Base-by-base conservation (phyloP, 148 eudicot species). In the Vaccinium darrowii region DNA sequence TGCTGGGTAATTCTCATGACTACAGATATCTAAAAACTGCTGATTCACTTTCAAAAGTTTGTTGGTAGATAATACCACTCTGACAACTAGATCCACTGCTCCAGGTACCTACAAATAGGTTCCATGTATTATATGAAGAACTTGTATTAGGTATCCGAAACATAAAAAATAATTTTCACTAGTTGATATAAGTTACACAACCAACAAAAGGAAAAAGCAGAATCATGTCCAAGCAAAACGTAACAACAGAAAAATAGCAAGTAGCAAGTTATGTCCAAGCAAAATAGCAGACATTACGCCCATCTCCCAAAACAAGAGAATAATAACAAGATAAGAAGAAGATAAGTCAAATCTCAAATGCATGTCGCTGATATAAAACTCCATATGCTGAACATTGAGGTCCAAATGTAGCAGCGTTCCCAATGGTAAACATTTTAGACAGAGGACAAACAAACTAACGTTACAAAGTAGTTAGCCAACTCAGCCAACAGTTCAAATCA, bases 11-110 rank as follows among this genome's bases (percentile, higher is more conserved):
- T 85, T 86, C 88, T 91, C 89, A 72, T 90, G 92, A 9, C 88
- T 91, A 88, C 93, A 88, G 76, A 96, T 90, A 86, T 94, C 92
- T 82, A 92, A 84, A 87, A 93, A 94, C 81, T 91, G 95, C 90
- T 92, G 92, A 88, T 92, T 94, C 74, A 96, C 98, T 89, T 92
- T 92, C 91, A 94, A 85, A 43, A 67, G 82, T 86, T 92, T 96
- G 86, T 92, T 88, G 80, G 93, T 92, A 84, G 94, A 91, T 87
- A 94, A 89, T 39, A 94, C 98, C 87, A 94, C 96, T 86, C 98
- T 91, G 75, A 96, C 93, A 81, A 77, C 89, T 76, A 96, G 93
- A 89, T 91, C 93, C 83, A 83, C 89, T 86, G 93, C 92, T 74
- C 84, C 93, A 63, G 94, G 94, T 76, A 94, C 95, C 98, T 96